Conservation (phyloP, 805 yeast species). For the Kazachstania taianensis region DNA sequence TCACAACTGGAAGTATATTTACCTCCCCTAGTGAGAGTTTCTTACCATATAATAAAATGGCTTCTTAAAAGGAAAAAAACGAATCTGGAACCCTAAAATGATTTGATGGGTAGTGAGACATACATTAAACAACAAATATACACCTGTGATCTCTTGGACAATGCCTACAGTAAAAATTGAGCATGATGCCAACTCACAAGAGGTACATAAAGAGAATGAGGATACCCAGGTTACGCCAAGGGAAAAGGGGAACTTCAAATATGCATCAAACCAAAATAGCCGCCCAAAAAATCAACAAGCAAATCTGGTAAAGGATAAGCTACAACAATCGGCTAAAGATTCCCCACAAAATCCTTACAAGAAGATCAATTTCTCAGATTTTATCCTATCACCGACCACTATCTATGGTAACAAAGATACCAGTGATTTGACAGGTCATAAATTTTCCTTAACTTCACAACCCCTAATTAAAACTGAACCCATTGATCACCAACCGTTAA, state of each 20-base stretch:
- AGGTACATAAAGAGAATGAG: background rate
- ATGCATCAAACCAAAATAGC: background rate
- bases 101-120: background rate
- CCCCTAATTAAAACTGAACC: slow-evolving; percentile 1
- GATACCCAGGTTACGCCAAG: background rate
- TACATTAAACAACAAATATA: background rate
- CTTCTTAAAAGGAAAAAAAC: background rate
- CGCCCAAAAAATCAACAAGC: slow-evolving; percentile 3
- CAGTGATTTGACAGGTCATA: background rate
- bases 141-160: too few relatives aligned
- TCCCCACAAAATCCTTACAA: background rate
- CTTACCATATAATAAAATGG: background rate
- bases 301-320: background rate
- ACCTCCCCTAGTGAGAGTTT: background rate
- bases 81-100: background rate
- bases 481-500: background rate
- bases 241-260: background rate
- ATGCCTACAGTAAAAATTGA: slow-evolving; percentile 3
- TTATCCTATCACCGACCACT: slow-evolving; percentile 1
- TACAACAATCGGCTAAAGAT: background rate
- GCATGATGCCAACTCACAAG: background rate
- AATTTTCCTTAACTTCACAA: background rate
- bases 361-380: slow-evolving; percentile 2
- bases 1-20: background rate
- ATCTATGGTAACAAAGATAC: background rate